Base-by-base conservation (phyloP, 768 basidiomycete species). In the Mycena olivaceomarginata region DNA sequence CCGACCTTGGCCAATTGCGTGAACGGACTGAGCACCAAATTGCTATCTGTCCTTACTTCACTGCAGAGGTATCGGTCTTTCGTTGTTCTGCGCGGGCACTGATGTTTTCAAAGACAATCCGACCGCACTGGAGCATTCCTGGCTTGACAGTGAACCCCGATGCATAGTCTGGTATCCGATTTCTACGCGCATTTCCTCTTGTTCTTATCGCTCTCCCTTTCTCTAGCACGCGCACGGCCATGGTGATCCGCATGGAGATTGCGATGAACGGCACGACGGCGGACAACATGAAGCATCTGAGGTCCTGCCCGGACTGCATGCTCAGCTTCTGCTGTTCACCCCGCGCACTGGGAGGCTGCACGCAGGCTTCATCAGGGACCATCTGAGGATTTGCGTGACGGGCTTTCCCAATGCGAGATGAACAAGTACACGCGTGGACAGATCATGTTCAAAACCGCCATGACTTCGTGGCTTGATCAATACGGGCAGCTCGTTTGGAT, bases 61-160 rank as follows among this genome's bases (percentile, higher is more conserved):
- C 39, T 66, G 64, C 63, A 18, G 5, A 11, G 71, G 71, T 72
- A 64, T 64, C 62, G 62, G 1, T 72, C 70, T 72, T 48, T 72
- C 5, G 12, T 40, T 9, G 6, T 62, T 70, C 67, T 67, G 31
- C 67, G 5, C 67, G 39, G 51, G 31, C 15, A 13, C 51, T 67
- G 67, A 67, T 15, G n/a, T 39, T 67, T 22, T n/a, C 39, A 45
- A 40, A 69, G 67, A 25, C 53, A 41, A n/a, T 60, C 63, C 63
- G 69, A 70, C 43, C 31, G 69, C 43, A 12, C 20, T 70, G 59
- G 59, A 46, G 69, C 43, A 31, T 70, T 70, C 69, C 43, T 70
- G 57, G 69, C 22, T 70, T 70, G 57, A 70, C 25, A 41, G 45
- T n/a, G 69, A 70, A 62, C 56, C 69, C 25, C 69, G 57, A 22